Evolutionary conservation across 2,329 filamentous ascomycete species (phyloP), one percentile per base, ranked within the genome.

Genomic region (Claviceps pazoutovae): DNA sequence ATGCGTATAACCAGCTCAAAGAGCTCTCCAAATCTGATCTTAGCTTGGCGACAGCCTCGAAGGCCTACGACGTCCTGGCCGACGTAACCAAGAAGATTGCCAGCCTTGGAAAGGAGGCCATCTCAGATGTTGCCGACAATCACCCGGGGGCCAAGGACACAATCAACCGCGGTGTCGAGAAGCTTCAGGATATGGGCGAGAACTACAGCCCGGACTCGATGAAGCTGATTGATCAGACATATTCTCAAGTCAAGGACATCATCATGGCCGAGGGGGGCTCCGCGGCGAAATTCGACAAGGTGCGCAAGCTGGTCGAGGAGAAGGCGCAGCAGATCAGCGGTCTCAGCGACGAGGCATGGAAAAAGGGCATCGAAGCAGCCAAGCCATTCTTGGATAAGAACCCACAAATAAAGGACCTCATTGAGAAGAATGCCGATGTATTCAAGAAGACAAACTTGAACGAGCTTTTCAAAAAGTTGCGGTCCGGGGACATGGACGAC

Each of bases 331-430:
- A 84, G 64, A 61, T 88, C 36, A 74, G 78, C 67, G 76, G 83
- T 65, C 67, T 87, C 2, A 83, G 83, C 21, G 83, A 88, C 42
- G 74, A 88, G 65, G 80, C 81, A 0, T 89, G 82, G 82, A 72
- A 80, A 57, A 84, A 86, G 70, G 83, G 79, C 0, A 62, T 86
- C 46, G 80, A 88, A 66, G 73, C 86, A 66, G 81, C 79, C 38
- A 81, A 85, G 71, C 83, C 84, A 0, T 78, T 80, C 54, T 74
- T 89, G 1, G 84, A 88, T 58, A 88, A 88, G 74, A 86, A 79
- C 66, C 83, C 84, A n/a, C 72, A 86, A 68, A 68, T 86, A 53
- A 88, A 87, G 71, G 73, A 87, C 66, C 64, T 88, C 0, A 63
- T 89, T 1, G 83, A 87, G 70, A 71, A 84, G 61, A 89, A 90